These are phyloP conservation scores for Diacronema lutheri DNA, from an alignment of 78 protist genomes.

Conservation along the genomic window DNA sequence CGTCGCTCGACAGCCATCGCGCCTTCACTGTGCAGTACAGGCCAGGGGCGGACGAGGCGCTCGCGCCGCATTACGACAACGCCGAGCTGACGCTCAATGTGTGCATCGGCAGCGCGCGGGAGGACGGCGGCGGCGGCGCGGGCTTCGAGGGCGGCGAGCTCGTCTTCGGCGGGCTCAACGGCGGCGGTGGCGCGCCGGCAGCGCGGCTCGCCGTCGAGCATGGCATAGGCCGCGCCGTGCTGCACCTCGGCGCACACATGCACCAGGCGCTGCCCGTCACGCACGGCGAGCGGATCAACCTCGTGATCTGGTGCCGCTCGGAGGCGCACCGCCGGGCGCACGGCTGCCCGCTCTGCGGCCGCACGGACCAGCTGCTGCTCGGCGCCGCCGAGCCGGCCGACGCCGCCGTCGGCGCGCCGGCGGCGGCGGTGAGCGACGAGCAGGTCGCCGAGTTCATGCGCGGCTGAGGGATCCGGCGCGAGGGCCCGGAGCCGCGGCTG, in stretches of 20 bases:
- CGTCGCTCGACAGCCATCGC: not conserved
- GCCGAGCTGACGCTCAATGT: constrained; percentile 16
- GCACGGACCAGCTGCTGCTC: not conserved
- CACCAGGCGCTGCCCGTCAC: constrained; percentile 3
- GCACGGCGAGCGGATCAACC: not conserved
- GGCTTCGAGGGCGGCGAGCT: not conserved
- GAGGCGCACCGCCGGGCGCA: not conserved
- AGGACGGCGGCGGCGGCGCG: not conserved
- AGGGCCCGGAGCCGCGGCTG: no score
- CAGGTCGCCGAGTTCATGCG: no score
- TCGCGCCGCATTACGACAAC: not conserved
- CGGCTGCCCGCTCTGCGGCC: constrained; percentile 5
- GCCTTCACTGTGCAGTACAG: not conserved
- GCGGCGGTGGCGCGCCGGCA: no score
- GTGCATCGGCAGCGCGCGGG: not conserved
- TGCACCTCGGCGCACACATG: not conserved
- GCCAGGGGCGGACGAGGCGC: not conserved
- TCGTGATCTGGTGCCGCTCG: constrained; percentile 3
- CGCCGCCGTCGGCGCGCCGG: no score
- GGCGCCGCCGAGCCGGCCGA: no score
- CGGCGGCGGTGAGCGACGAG: no score
- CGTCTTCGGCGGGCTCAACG: not conserved
- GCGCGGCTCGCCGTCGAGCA: not conserved
- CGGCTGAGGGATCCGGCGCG: no score
- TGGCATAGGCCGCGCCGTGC: not conserved